Evolutionary conservation across 139 green algal genomes (phyloP), one percentile per base, ranked within the genome.

Genomic region (Mychonastes homosphaera): DNA sequence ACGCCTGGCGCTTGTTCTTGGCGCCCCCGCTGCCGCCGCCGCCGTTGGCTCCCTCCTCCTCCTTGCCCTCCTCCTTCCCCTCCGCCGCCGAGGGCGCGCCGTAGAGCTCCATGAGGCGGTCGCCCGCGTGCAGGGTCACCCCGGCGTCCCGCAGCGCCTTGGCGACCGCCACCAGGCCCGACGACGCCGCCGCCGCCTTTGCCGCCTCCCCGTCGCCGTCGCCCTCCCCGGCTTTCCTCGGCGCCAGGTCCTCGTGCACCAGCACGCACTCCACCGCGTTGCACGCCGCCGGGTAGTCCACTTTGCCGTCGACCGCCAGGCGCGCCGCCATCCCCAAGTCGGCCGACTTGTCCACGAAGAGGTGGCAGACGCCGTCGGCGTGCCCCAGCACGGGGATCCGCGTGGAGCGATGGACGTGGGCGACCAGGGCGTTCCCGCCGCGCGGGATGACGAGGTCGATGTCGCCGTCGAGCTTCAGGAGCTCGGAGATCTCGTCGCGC

Each of bases 361-460:
- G 78, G 74, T 99, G 92, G 81, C 93, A 98, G 68, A 99, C 90
- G 61, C 91, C 92, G 65, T 96, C 92, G 6, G 92, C 92, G 62
- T 99, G 92, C 44, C 92, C 92, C 48, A 99, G 75, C 64, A 99
- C 92, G 0, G 92, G 82, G 64, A 99, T 99, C 49, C 85, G 88
- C 8, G 92, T 99, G 80, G 88, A 81, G 54, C 35, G 16, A 21
- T 62, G 56, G 21, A 67, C 61, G 51, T 67, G 61, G 61, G 39
- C 61, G 23, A 67, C 61, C 0, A 96, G 76, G 9, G 67, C 63
- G 62, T 96, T 96, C 54, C 64, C 72, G 26, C 88, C 89, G 19
- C 90, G 80, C 8, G 92, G 92, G 57, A 99, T 97, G 44, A 97
- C 90, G 9, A 99, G 78, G 69, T 99, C 92, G 53, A 99, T 96